Conservation (phyloP, 2,329 filamentous ascomycete species). For the Fusarium sp. region DNA sequence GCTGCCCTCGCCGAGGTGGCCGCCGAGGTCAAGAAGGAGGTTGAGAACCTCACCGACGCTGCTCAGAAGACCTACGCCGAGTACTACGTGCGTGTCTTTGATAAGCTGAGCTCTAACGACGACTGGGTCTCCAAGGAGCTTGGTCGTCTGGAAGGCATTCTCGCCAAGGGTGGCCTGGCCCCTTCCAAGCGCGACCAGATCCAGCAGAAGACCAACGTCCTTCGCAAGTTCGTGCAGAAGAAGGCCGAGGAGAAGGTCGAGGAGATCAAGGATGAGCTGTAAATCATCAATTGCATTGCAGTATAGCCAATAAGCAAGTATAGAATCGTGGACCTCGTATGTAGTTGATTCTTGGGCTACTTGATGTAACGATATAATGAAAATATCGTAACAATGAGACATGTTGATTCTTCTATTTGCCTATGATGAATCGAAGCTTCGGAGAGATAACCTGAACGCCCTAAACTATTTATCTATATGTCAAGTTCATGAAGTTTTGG, state of each 20-base stretch:
- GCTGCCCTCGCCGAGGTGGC: conserved; percentile 71
- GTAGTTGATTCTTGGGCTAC: conserved; percentile 36
- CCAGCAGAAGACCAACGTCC: conserved; percentile 85
- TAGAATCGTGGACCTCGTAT: conserved; percentile 26
- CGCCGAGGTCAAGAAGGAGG: conserved; percentile 77
- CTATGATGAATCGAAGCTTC: conserved; percentile 21
- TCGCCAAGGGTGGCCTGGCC: conserved; percentile 87
- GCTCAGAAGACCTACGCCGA: conserved; percentile 81
- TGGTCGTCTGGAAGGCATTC: conserved; percentile 78
- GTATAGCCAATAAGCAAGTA: conserved; percentile 22
- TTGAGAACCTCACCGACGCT: conserved; percentile 70
- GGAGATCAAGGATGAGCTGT: conserved; percentile 62
- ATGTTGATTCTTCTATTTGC: conserved; percentile 14
- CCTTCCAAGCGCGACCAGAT: conserved; percentile 90
- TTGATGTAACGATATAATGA: conserved; percentile 34
- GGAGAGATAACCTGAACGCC: conserved; percentile 33
- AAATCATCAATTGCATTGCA: conserved; percentile 35
- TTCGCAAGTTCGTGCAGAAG: conserved; percentile 78
- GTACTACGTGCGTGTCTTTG: conserved; percentile 93
- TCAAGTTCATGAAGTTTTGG: conserved; percentile 47
- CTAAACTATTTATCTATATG: not conserved
- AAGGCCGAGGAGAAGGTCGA: conserved; percentile 69
- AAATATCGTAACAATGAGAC: conserved; percentile 21
- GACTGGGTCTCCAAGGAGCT: conserved; percentile 89
- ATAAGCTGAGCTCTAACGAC: conserved; percentile 83